These are phyloP conservation scores for Sporothrix inflata DNA, from an alignment of 2,329 filamentous ascomycete genomes.

Conservation along the genomic window DNA sequence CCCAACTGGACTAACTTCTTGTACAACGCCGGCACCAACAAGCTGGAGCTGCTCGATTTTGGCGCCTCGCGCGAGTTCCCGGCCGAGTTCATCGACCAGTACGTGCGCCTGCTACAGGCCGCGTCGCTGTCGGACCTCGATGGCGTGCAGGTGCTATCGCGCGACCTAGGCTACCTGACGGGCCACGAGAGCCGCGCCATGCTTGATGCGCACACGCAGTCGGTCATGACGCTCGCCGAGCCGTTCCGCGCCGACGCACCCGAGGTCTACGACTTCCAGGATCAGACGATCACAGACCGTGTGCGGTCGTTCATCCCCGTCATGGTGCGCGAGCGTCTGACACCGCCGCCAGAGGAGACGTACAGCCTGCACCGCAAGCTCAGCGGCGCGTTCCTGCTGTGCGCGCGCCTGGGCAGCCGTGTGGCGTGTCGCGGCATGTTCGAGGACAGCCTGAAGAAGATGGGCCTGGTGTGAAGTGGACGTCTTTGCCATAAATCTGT, in stretches of 20 bases:
- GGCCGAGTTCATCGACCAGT: slow-evolving; percentile 74
- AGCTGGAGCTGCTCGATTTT: slow-evolving; percentile 92
- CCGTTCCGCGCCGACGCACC: slow-evolving; percentile 79
- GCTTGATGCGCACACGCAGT: slow-evolving; percentile 87
- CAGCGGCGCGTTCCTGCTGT: slow-evolving; percentile 91
- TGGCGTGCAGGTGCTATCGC: slow-evolving; percentile 68
- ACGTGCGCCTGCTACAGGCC: slow-evolving; percentile 78
- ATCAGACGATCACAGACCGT: slow-evolving; percentile 95
- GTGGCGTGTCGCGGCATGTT: slow-evolving; percentile 85
- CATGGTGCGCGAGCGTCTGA: slow-evolving; percentile 86
- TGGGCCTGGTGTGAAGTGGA: slow-evolving; percentile 21
- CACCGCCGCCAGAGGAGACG: slow-evolving; percentile 94
- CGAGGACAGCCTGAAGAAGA: slow-evolving; percentile 54
- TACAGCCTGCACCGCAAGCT: slow-evolving; percentile 95
- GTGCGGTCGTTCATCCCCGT: slow-evolving; percentile 86
- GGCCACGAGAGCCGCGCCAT: slow-evolving; percentile 84
- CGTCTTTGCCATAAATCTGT: neutral
- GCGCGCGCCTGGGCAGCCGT: slow-evolving; percentile 79
- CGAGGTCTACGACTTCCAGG: slow-evolving; percentile 84
- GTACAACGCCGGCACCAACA: slow-evolving; percentile 72
- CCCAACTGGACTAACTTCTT: slow-evolving; percentile 99
- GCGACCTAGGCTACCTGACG: slow-evolving; percentile 85
- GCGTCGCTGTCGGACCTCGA: slow-evolving; percentile 71
- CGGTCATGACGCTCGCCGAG: slow-evolving; percentile 87
- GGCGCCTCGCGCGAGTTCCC: slow-evolving; percentile 89